A percentile compares a stretch with the other conserved stretches of the same genome.
Evolutionary conservation across 2,329 filamentous ascomycete genomes (phyloP).

Genomic region (Alternaria infectoria): DNA sequence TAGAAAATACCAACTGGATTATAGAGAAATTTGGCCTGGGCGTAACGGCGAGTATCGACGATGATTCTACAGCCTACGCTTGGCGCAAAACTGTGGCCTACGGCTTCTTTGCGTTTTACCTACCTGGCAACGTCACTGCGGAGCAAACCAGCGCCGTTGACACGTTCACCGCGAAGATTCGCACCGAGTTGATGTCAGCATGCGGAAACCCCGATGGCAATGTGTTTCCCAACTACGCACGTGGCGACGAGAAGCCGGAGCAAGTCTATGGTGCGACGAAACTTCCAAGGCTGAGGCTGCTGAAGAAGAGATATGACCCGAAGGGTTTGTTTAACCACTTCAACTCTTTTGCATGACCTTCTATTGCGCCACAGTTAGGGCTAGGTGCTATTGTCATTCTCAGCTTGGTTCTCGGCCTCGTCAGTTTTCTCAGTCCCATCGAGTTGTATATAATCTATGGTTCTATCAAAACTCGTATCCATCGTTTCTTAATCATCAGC

Average conservation of each 20-base stretch:
- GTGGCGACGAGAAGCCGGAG: slow-evolving; percentile 29
- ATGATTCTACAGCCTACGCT: slow-evolving; percentile 30
- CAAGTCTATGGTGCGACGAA: slow-evolving; percentile 40
- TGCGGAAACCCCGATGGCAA: slow-evolving; percentile 4
- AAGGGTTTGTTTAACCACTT: not conserved
- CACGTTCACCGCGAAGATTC: not conserved
- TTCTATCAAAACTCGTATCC: not conserved
- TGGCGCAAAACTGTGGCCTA: slow-evolving; percentile 25
- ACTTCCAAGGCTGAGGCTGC: slow-evolving; percentile 28
- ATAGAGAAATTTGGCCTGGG: not conserved
- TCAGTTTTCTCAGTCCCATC: not conserved
- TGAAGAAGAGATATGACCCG: slow-evolving; percentile 45
- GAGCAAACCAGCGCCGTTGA: not conserved
- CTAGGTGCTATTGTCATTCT: not conserved
- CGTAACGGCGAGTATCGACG: not conserved
- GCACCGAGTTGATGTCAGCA: not conserved
- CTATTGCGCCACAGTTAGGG: not conserved
- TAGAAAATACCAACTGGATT: not conserved
- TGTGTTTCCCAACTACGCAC: slow-evolving; percentile 42
- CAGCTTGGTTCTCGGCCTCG: not conserved
- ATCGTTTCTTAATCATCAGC: not conserved
- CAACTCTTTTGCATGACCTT: not conserved
- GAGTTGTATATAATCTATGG: not conserved
- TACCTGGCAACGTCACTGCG: not conserved
- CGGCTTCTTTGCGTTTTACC: slow-evolving; percentile 16